Base-by-base conservation (phyloP, 2,329 filamentous ascomycete genomes). In the Torrubiella hemipterigena region DNA sequence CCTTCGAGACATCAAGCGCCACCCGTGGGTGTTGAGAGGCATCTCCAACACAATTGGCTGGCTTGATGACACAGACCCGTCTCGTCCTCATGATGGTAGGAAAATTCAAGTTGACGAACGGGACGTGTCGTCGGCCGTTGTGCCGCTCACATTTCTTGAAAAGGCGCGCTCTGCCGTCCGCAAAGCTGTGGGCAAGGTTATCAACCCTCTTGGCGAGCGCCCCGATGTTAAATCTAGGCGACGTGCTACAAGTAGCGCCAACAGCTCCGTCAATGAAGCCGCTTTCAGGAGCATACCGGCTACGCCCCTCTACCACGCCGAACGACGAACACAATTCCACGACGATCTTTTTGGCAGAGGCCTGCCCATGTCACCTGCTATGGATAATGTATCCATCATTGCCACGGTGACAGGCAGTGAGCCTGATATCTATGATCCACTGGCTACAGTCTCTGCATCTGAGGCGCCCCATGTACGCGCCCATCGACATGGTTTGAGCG, bases 11-110 rank as follows among this genome's bases (percentile, higher is more conserved):
- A 89, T 96, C 46, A 96, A 96, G 54, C 79, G 82, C 37, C 91
- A 98, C 50, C 78, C 80, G 5, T 98, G 91, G 91, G 80, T 96
- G 12, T 66, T 89, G 2, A 66, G 78, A 35, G 86, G 81, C 40
- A 72, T 96, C 27, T 61, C 73, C 20, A 79, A 94, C 43, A 72
- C 79, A 22, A 62, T 73, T 19, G 66, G 69, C 8, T 98, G 91
- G 91, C 73, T 95, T n/a, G 85, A 94, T 44, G 85, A 93, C 40
- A 94, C 87, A 1, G 89, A 96, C 47, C 86, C 87, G 3, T 77
- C 75, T 22, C 72, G 78, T 21, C 79, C 79, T 37, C 79, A 77
- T 19, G 74, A 82, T 34, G 86, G 85, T 42, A 77, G 81, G 50
- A 85, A 77, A 55, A 96, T 98, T 45, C 80, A 95, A 52, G 84